A percentile compares a stretch with the other conserved stretches of the same genome.
phyloP scores from a whole-genome alignment of 2,329 filamentous ascomycete species.

The Calonectria henricotiae region DNA sequence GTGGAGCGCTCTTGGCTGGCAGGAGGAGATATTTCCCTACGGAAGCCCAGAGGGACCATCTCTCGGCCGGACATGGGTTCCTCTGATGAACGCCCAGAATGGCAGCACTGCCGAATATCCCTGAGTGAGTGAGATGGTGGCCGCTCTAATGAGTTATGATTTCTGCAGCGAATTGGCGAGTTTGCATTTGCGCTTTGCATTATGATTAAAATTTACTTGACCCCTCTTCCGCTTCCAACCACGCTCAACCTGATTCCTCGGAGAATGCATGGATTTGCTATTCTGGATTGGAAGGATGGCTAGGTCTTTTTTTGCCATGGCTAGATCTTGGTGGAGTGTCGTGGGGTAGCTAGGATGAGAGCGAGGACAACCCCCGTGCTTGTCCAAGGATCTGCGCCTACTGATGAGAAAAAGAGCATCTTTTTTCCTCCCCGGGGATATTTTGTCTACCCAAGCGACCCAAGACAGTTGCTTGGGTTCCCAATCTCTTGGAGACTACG shows the following conservation, averaged over 20 bases:
- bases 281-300: slow-evolving; percentile 25
- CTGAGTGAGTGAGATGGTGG: slow-evolving; percentile 43
- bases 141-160: slow-evolving; percentile 41
- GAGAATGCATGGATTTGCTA: slow-evolving; percentile 15
- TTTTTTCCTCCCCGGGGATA: background rate
- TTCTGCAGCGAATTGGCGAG: slow-evolving; percentile 42
- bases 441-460: background rate
- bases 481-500: slow-evolving; percentile 18
- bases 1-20: slow-evolving; percentile 69
- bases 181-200: slow-evolving; percentile 47
- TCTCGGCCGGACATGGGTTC: slow-evolving; percentile 65
- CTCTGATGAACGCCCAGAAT: slow-evolving; percentile 53
- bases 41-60: slow-evolving; percentile 61
- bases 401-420: slow-evolving; percentile 10
- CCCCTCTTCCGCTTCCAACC: slow-evolving; percentile 33
- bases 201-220: slow-evolving; percentile 40
- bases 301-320: background rate
- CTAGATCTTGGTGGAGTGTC: slow-evolving; percentile 12
- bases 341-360: slow-evolving; percentile 21
- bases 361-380: slow-evolving; percentile 1
- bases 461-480: background rate
- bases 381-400: slow-evolving; percentile 1
- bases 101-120: slow-evolving; percentile 54
- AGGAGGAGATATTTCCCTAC: slow-evolving; percentile 61
- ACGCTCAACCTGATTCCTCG: slow-evolving; percentile 25